phyloP scores from a whole-genome alignment of 768 basidiomycete genomes.

The Fibroporia radiculosa region DNA sequence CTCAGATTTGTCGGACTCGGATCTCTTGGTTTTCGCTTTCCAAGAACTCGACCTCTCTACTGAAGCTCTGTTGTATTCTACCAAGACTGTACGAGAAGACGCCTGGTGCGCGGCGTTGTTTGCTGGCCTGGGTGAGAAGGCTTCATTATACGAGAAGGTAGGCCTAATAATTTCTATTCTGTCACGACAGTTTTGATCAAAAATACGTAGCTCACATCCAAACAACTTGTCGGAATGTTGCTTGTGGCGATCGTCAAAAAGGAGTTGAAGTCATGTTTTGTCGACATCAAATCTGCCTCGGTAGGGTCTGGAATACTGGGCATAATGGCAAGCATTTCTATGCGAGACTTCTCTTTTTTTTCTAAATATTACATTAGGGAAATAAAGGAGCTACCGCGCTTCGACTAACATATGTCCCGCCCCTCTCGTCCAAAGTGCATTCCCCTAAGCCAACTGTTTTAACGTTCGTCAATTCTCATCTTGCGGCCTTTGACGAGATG shows the following conservation, averaged over 20 bases:
- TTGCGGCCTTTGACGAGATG: constrained; percentile 82
- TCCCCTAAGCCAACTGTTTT: constrained; percentile 36
- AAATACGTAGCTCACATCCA: constrained; percentile 50
- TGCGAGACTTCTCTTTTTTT: constrained; percentile 1
- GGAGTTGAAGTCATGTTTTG: constrained; percentile 39
- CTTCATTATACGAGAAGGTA: constrained; percentile 60
- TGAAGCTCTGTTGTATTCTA: constrained; percentile 68
- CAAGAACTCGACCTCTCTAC: constrained; percentile 78
- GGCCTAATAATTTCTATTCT: not conserved
- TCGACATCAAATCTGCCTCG: constrained; percentile 39
- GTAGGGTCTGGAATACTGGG: constrained; percentile 75
- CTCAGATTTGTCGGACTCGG: constrained; percentile 37
- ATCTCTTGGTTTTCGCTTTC: constrained; percentile 68
- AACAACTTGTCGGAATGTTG: constrained; percentile 82
- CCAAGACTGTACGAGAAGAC: constrained; percentile 56
- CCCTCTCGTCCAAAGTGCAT: constrained; percentile 16
- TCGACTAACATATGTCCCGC: constrained; percentile 49
- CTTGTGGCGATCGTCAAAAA: constrained; percentile 61
- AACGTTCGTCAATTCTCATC: constrained; percentile 76
- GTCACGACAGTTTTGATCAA: not conserved
- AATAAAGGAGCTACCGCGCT: constrained; percentile 78
- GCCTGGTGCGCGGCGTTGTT: constrained; percentile 63
- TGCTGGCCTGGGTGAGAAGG: constrained; percentile 64
- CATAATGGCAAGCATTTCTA: constrained; percentile 48
- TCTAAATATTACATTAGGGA: constrained; percentile 38